These are phyloP conservation scores for Litsea cubeba DNA, from an alignment of 164 flowering plant genomes.

Conservation along the genomic window DNA sequence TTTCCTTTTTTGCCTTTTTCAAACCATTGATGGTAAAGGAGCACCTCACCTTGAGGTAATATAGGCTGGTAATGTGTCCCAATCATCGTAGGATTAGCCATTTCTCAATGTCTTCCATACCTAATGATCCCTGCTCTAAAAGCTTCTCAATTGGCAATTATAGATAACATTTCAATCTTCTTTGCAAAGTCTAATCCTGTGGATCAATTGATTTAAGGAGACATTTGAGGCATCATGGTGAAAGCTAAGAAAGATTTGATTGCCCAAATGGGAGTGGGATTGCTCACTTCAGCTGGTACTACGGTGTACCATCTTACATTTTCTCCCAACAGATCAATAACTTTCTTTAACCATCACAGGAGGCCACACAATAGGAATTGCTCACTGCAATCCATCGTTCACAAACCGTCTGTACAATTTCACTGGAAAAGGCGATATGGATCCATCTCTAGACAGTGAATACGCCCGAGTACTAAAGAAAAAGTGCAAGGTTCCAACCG, in stretches of 20 bases:
- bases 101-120: neutral
- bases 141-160: neutral
- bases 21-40: neutral
- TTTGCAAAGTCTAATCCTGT: no score
- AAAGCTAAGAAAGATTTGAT: neutral
- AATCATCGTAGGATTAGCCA: neutral
- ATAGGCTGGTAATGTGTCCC: neutral
- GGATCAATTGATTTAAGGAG: neutral
- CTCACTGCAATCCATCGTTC: conserved; percentile 21
- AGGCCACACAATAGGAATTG: conserved; percentile 29
- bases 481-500: conserved; percentile 20
- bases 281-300: neutral
- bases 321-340: neutral
- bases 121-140: neutral
- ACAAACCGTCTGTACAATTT: conserved; percentile 48
- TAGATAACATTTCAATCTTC: neutral
- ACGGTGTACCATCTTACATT: neutral
- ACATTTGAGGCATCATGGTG: neutral
- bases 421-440: conserved; percentile 43
- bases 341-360: conserved; percentile 12
- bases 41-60: neutral
- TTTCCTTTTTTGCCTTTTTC: neutral
- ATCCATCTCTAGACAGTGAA: conserved; percentile 10
- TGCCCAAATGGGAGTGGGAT: neutral
- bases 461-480: conserved; percentile 5